phyloP scores from a whole-genome alignment of 306 rosid genomes.

The Hylodesmum podocarpum region DNA sequence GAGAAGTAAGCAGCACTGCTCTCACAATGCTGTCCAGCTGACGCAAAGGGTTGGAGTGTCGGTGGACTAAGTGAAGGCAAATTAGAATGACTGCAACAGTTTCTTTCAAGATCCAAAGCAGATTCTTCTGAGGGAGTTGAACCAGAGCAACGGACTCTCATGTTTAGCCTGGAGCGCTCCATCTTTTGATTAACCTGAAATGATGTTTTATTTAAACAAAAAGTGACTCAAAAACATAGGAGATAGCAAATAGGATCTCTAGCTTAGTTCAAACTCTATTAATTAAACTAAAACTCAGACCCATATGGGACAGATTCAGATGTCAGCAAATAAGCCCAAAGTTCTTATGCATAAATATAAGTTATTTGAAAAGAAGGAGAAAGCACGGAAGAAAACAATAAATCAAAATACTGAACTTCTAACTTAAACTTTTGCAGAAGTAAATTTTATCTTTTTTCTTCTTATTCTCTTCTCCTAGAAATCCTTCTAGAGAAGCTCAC shows the following conservation, averaged over 20 bases:
- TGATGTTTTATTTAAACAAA: conserved; percentile 8
- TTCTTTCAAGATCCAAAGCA: conserved; percentile 91
- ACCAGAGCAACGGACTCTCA: conserved; percentile 71
- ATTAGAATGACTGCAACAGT: conserved; percentile 86
- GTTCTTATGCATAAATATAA: background rate
- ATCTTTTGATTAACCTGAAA: conserved; percentile 49
- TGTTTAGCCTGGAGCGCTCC: conserved; percentile 69
- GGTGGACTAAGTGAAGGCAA: conserved; percentile 88
- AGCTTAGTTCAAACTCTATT: conserved; percentile 10
- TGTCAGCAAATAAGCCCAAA: background rate
- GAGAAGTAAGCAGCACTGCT: conserved; percentile 94
- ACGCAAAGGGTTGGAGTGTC: conserved; percentile 85
- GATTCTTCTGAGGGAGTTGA: conserved; percentile 96
- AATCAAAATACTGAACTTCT: background rate
- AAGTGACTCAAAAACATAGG: background rate
- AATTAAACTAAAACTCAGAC: conserved; percentile 7
- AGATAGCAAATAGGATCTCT: background rate
- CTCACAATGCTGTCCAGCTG: conserved; percentile 97
- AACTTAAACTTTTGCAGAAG: background rate
- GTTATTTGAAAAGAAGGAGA: background rate
- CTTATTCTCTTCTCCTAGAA: too few species aligned
- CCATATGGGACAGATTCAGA: background rate
- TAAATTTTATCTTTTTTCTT: too few species aligned
- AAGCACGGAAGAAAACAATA: background rate
- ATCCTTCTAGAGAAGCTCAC: too few species aligned